Evolutionary conservation across 2,329 filamentous ascomycete genomes (phyloP).

Genomic region (Seiridium unicorne): DNA sequence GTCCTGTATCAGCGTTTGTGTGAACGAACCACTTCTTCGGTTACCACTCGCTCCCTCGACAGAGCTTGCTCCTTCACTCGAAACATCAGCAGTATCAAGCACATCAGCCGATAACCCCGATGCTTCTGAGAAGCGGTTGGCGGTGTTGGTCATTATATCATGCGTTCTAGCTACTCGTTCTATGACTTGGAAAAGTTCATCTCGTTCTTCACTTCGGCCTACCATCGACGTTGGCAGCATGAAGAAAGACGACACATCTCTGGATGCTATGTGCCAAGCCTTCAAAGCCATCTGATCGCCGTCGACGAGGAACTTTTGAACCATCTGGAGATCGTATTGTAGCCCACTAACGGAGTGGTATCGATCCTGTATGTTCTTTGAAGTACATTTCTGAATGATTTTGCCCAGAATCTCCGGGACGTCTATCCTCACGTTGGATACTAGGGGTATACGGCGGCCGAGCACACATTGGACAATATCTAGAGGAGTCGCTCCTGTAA

Average conservation of each 20-base stretch:
- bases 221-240: slow-evolving; percentile 80
- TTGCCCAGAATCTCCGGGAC: slow-evolving; percentile 78
- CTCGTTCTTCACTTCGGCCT: slow-evolving; percentile 71
- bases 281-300: slow-evolving; percentile 71
- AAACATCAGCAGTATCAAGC: slow-evolving; percentile 48
- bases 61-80: slow-evolving; percentile 61
- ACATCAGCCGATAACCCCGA: slow-evolving; percentile 53
- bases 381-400: slow-evolving; percentile 89
- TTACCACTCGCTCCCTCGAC: slow-evolving; percentile 42
- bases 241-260: slow-evolving; percentile 90
- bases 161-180: slow-evolving; percentile 73
- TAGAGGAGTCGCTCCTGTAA: slow-evolving; percentile 75
- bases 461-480: slow-evolving; percentile 92
- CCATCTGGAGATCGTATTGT: slow-evolving; percentile 73
- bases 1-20: slow-evolving; percentile 42
- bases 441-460: slow-evolving; percentile 71
- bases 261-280: slow-evolving; percentile 74
- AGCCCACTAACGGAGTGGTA: slow-evolving; percentile 89
- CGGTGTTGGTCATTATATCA: slow-evolving; percentile 38
- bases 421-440: slow-evolving; percentile 76
- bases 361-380: slow-evolving; percentile 81
- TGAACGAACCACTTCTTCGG: slow-evolving; percentile 48
- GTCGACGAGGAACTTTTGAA: slow-evolving; percentile 72
- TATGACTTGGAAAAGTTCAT: slow-evolving; percentile 70
- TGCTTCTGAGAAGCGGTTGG: slow-evolving; percentile 49